Base-by-base conservation (phyloP, 495 filamentous ascomycete species). In the Penicillium malachiteum region DNA sequence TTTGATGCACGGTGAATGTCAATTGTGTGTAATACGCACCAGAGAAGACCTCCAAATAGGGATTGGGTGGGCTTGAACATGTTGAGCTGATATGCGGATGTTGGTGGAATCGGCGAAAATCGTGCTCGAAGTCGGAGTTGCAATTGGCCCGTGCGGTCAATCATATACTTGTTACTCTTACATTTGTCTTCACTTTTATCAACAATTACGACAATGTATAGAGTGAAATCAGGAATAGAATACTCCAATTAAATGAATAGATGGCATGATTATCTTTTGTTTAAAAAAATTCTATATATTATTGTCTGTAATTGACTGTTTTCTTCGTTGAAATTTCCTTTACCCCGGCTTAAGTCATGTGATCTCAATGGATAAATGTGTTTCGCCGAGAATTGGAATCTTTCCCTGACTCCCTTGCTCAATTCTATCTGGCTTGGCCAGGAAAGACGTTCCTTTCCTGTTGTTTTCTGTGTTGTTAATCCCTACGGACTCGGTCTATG, bases 21-120 rank as follows among this genome's bases (percentile, higher is more conserved):
- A 14, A 7, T 21, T 9, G 2, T 13, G 0, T 10, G 0, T 68
- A 26, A 26, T 26, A 26, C 74, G 32, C 82, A 95, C 90, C 90
- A 95, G 65, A 95, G 81, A 60, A 94, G 85, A 75, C 93, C 93
- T 44, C 89, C 84, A 13, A 81, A 86, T 26, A 96, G 76, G 42
- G 90, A 71, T 30, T 83, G 86, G 30, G 91, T 89, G 51, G 87
- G 77, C 76, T 87, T 87, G 74, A 96, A 95, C 75, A 78, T 78
- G 59, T 32, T 53, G 48, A 56, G 41, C 10, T 58, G 41, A 30
- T 48, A 46, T 14, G 60, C 45, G 41, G 52, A 47, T 41, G 31
- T 33, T 52, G 43, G 45, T 41, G 48, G 49, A 54, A 57, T 49
- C 59, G 50, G 62, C 50, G 59, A 68, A 64, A 66, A 66, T 67